Conservation (phyloP, 305 asterid species). For the Fraxinus nigra region DNA sequence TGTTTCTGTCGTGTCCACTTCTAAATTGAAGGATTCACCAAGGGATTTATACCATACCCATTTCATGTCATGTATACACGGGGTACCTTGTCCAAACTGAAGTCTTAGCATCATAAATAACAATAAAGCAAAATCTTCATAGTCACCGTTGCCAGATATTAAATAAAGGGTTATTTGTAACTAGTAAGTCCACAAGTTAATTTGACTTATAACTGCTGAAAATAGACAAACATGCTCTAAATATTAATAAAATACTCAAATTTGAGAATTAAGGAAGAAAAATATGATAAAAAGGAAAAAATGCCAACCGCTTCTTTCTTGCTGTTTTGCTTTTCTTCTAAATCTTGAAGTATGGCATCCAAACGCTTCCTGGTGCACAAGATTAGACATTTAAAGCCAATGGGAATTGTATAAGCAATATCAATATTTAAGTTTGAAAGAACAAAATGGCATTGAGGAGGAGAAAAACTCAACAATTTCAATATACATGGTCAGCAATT, state of each 20-base stretch:
- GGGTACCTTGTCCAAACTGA: not conserved
- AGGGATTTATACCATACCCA: not conserved
- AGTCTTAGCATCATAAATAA: not conserved
- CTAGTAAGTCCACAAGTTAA: not conserved
- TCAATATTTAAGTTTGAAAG: conserved; percentile 6
- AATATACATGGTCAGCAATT: not conserved
- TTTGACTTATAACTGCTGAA: not conserved
- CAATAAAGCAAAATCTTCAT: not conserved
- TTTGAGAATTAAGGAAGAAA: not conserved
- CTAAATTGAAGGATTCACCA: not conserved
- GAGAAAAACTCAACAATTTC: conserved; percentile 1
- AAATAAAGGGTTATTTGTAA: not conserved
- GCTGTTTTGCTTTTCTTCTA: conserved; percentile 90
- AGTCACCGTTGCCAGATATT: not conserved
- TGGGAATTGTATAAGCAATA: not conserved
- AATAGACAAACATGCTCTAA: not conserved
- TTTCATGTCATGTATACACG: not conserved
- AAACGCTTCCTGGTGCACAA: conserved; percentile 69
- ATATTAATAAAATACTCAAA: not conserved
- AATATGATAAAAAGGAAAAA: conserved; percentile 8
- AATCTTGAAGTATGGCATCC: conserved; percentile 80
- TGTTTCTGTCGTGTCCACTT: not conserved
- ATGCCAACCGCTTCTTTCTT: conserved; percentile 84
- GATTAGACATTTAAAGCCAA: conserved; percentile 11
- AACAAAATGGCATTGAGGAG: conserved; percentile 12